Conservation (phyloP, 208 protist genomes). For the Trypanosoma scelopori region DNA sequence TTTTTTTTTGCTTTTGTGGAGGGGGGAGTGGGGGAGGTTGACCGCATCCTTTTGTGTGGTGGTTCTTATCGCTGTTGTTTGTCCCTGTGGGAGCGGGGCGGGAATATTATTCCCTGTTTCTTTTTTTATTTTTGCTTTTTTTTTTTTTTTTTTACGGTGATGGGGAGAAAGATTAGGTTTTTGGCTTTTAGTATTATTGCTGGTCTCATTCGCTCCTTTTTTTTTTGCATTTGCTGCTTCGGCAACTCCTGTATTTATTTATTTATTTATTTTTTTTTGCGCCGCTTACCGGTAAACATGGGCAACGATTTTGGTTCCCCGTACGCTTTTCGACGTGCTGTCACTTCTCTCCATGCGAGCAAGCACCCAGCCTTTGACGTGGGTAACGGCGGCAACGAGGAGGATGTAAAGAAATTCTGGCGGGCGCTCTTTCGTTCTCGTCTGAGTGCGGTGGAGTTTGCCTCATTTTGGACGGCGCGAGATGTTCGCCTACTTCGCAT, state of each 20-base stretch:
- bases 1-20: no score
- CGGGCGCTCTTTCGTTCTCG: slow-evolving; percentile 22
- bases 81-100: no score
- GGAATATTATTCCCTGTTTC: slow-evolving; percentile 7
- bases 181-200: no score
- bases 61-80: slow-evolving; percentile 5
- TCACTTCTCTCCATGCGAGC: slow-evolving; percentile 22
- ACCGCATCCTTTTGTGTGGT: background rate
- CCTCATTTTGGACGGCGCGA: slow-evolving; percentile 25
- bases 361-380: slow-evolving; percentile 10
- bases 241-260: background rate
- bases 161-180: no score
- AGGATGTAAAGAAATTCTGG: slow-evolving; percentile 15
- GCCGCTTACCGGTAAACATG: slow-evolving; percentile 2
- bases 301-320: slow-evolving; percentile 9
- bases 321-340: slow-evolving; percentile 21
- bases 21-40: no score
- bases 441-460: slow-evolving; percentile 14
- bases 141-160: slow-evolving; percentile 12
- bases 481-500: slow-evolving; percentile 28
- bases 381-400: background rate
- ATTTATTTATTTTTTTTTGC: background rate
- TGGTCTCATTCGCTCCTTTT: background rate
- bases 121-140: slow-evolving; percentile 5
- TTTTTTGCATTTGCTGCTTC: background rate